Conservation (phyloP, 2,329 filamentous ascomycete species). For the Trichoderma asperellum region DNA sequence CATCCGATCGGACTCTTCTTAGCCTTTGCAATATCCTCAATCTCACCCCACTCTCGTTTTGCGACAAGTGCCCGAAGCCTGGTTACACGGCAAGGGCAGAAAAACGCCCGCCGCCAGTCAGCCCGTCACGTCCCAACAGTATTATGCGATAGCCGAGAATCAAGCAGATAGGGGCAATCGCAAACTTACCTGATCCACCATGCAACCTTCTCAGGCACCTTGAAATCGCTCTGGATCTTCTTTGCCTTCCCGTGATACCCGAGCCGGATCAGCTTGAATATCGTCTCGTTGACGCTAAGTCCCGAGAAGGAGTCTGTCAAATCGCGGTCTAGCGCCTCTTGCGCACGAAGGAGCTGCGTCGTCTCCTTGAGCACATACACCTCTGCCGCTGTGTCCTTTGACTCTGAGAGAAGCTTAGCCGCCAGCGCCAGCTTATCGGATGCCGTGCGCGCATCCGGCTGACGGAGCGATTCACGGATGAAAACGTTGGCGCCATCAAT, state of each 20-base stretch:
- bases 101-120: constrained; percentile 24
- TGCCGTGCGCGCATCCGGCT: constrained; percentile 69
- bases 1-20: constrained; percentile 93
- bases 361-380: constrained; percentile 79
- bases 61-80: constrained; percentile 86
- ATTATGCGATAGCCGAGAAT: neutral
- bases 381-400: constrained; percentile 77
- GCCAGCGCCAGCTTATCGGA: constrained; percentile 89
- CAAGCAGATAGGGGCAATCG: neutral
- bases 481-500: constrained; percentile 88
- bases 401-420: constrained; percentile 79
- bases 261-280: constrained; percentile 82
- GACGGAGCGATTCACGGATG: constrained; percentile 77
- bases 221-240: constrained; percentile 90
- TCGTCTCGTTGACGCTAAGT: constrained; percentile 85
- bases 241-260: constrained; percentile 84
- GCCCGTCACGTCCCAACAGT: neutral
- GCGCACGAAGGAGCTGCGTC: constrained; percentile 76
- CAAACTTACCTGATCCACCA: constrained; percentile 74
- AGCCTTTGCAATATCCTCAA: constrained; percentile 80
- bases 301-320: constrained; percentile 77
- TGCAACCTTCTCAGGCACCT: constrained; percentile 84
- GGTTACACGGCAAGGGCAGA: constrained; percentile 22
- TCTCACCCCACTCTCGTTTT: constrained; percentile 87
- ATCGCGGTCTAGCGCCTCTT: constrained; percentile 85